Evolutionary conservation across 345 rosid species (phyloP).

Genomic region (Litchi chinensis): DNA sequence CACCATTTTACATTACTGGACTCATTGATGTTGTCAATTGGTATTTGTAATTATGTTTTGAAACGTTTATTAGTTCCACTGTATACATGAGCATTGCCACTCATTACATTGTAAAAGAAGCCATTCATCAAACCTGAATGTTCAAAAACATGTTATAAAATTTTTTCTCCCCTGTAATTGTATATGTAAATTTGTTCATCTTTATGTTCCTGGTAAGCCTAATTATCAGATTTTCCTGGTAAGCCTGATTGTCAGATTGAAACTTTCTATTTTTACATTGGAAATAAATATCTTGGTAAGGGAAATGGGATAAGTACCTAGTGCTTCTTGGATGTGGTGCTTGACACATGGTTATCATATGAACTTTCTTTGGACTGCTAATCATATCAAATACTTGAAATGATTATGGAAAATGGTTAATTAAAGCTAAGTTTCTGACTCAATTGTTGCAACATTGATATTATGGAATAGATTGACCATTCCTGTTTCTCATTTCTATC

Average conservation of each 20-base stretch:
- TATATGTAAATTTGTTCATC: no score
- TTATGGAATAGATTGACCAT: not conserved
- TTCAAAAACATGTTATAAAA: not conserved
- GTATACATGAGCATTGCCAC: not conserved
- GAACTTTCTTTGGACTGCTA: not conserved
- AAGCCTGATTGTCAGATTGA: not conserved
- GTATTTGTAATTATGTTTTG: not conserved
- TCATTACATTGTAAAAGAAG: not conserved
- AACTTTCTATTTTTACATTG: not conserved
- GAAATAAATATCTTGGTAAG: not conserved
- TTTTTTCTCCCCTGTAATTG: not conserved
- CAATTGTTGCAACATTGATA: not conserved
- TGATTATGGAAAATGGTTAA: not conserved
- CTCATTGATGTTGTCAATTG: not conserved
- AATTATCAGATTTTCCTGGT: not conserved
- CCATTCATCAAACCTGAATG: not conserved
- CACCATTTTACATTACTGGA: not conserved
- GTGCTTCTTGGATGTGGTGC: not conserved
- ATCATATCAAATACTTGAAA: not conserved
- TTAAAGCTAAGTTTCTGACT: not conserved
- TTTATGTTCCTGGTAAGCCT: not conserved
- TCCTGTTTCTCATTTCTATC: slow-evolving; percentile 19
- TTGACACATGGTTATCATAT: not conserved
- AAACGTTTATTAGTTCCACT: not conserved
- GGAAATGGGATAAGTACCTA: not conserved